Percentiles rank a stretch among this genome's conserved stretches.
Conservation (phyloP, 352 stramenopile genomes). For the Pythium pyrilobum region DNA sequence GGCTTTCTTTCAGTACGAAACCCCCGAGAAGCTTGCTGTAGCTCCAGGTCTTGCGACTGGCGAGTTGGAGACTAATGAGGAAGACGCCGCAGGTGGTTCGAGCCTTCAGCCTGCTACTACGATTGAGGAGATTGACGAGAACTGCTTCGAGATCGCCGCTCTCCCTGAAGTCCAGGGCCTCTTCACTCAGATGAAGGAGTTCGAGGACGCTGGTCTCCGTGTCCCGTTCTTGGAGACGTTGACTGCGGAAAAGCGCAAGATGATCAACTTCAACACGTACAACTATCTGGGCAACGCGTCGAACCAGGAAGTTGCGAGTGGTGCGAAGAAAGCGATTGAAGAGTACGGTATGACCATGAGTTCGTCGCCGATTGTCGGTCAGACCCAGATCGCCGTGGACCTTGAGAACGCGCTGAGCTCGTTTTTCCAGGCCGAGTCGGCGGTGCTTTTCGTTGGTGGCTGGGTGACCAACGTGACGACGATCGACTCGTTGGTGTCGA, state of each 20-base stretch:
- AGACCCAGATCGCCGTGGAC: slow-evolving; percentile 65
- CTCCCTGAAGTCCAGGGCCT: slow-evolving; percentile 68
- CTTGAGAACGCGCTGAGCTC: slow-evolving; percentile 56
- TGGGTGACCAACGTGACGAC: slow-evolving; percentile 80
- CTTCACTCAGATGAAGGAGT: slow-evolving; percentile 67
- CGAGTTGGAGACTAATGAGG: slow-evolving; percentile 16
- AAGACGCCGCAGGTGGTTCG: slow-evolving; percentile 1
- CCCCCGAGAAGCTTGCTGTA: slow-evolving; percentile 23
- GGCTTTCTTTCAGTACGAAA: slow-evolving; percentile 38
- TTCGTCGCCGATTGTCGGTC: slow-evolving; percentile 73
- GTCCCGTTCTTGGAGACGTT: slow-evolving; percentile 71
- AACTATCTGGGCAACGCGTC: slow-evolving; percentile 79
- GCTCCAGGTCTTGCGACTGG: slow-evolving; percentile 29
- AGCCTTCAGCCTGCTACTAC: slow-evolving; percentile 26
- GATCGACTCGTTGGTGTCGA: slow-evolving; percentile 63
- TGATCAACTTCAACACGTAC: slow-evolving; percentile 86
- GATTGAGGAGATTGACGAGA: slow-evolving; percentile 58
- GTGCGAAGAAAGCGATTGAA: slow-evolving; percentile 55
- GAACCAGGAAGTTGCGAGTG: slow-evolving; percentile 41
- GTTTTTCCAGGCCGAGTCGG: slow-evolving; percentile 57
- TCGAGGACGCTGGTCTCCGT: slow-evolving; percentile 56
- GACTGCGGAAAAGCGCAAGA: slow-evolving; percentile 59
- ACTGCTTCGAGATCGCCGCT: slow-evolving; percentile 55
- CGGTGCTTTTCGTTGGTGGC: slow-evolving; percentile 61
- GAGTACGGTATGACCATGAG: slow-evolving; percentile 78